Percentiles rank a stretch among this genome's conserved stretches.
These are phyloP conservation scores for Penicillium sp. DNA, from an alignment of 2,329 filamentous ascomycete species.

Conservation along the genomic window DNA sequence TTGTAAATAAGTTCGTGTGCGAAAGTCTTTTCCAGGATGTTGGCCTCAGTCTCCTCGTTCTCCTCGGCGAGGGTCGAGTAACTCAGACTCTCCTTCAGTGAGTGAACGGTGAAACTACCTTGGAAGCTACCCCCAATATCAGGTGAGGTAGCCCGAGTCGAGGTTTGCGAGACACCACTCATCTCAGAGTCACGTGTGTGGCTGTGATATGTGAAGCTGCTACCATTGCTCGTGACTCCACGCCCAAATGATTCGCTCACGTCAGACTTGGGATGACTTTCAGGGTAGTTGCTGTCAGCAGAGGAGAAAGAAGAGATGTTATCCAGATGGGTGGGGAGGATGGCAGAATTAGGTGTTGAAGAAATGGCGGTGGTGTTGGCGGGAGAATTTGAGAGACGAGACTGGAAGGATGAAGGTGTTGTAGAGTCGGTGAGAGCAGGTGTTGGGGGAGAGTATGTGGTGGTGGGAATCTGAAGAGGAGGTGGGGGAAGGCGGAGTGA, in stretches of 20 bases:
- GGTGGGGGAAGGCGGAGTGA: constrained; percentile 39
- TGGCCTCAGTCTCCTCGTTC: constrained; percentile 67
- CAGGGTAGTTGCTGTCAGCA: constrained; percentile 29
- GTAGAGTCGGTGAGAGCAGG: constrained; percentile 31
- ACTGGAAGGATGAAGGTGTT: constrained; percentile 37
- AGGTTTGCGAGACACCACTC: constrained; percentile 70
- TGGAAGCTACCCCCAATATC: constrained; percentile 52
- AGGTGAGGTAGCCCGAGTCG: constrained; percentile 80
- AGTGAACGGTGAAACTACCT: constrained; percentile 51
- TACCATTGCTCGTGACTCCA: constrained; percentile 66
- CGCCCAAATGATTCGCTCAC: constrained; percentile 46
- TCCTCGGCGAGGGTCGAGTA: constrained; percentile 62
- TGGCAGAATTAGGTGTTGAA: constrained; percentile 23
- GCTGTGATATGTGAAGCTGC: constrained; percentile 68
- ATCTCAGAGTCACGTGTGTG: constrained; percentile 66
- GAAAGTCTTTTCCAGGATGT: constrained; percentile 81
- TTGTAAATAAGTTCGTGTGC: constrained; percentile 90
- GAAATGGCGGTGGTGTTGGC: constrained; percentile 23
- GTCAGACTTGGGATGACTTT: constrained; percentile 28
- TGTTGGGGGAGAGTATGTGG: constrained; percentile 27
- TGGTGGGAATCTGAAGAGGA: constrained; percentile 39
- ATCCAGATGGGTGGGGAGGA: constrained; percentile 23
- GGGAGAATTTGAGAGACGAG: constrained; percentile 32
- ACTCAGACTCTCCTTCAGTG: constrained; percentile 61
- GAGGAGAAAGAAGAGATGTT: constrained; percentile 24